Percentiles rank a stretch among this genome's conserved stretches.
Conservation (phyloP, 805 yeast species). For the Metschnikowia drakensbergensis region DNA sequence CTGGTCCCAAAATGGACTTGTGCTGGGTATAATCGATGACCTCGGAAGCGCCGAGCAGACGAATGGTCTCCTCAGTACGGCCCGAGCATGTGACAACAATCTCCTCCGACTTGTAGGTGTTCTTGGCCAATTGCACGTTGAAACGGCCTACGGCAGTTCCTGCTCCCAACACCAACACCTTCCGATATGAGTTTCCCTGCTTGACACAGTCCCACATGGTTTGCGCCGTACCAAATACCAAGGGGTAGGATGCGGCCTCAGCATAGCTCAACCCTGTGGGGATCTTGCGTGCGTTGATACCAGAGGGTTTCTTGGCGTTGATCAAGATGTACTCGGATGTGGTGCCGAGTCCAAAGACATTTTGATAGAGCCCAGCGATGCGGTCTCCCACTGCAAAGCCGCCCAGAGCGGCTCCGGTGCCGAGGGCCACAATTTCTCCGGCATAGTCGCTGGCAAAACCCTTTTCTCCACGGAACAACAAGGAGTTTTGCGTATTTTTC, state of each 20-base stretch:
- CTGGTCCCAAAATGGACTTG: conserved; percentile 27
- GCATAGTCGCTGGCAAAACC: conserved; percentile 34
- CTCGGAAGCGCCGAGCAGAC: conserved; percentile 54
- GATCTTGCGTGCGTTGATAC: conserved; percentile 44
- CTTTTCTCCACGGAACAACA: conserved; percentile 13
- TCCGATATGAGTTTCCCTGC: conserved; percentile 40
- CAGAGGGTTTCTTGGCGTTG: conserved; percentile 26
- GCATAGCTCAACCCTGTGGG: conserved; percentile 40
- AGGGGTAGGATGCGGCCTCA: conserved; percentile 65
- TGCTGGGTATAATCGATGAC: conserved; percentile 54
- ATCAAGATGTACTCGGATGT: conserved; percentile 45
- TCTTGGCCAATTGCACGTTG: conserved; percentile 54
- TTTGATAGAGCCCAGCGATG: conserved; percentile 26
- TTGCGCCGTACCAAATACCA: conserved; percentile 63
- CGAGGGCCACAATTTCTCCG: conserved; percentile 32
- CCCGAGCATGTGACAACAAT: conserved; percentile 58
- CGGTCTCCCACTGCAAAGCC: conserved; percentile 27
- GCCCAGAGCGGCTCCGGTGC: conserved; percentile 21
- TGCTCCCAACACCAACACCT: conserved; percentile 67
- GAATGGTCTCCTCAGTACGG: conserved; percentile 42
- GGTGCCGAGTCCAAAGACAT: conserved; percentile 34
- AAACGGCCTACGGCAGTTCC: conserved; percentile 65
- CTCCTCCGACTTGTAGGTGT: conserved; percentile 37
- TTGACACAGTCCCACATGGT: conserved; percentile 27
- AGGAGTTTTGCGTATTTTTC: conserved; percentile 15